These are phyloP conservation scores for Usnea hakonensis DNA, from an alignment of 495 filamentous ascomycete species.

Conservation along the genomic window DNA sequence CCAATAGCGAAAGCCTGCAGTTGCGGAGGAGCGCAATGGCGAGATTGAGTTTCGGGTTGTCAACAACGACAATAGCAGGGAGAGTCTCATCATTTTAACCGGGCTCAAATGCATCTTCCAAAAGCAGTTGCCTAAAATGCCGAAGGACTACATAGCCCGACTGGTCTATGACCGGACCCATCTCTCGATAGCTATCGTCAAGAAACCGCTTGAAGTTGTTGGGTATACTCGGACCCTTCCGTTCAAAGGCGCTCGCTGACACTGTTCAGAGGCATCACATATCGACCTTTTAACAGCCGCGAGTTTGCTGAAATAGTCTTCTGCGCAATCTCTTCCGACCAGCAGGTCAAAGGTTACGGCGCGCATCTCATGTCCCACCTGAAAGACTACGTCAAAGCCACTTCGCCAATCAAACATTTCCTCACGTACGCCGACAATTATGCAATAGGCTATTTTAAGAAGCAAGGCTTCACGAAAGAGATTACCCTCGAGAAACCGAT, in stretches of 20 bases:
- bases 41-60: slow-evolving; percentile 97
- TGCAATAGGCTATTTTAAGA: slow-evolving; percentile 98
- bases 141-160: slow-evolving; percentile 95
- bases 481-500: slow-evolving; percentile 83
- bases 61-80: slow-evolving; percentile 84
- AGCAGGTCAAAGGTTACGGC: slow-evolving; percentile 97
- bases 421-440: slow-evolving; percentile 98
- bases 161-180: slow-evolving; percentile 96
- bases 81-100: slow-evolving; percentile 89
- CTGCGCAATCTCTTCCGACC: slow-evolving; percentile 94
- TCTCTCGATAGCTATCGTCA: slow-evolving; percentile 92
- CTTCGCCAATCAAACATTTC: slow-evolving; percentile 95
- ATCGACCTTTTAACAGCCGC: slow-evolving; percentile 86
- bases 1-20: slow-evolving; percentile 55
- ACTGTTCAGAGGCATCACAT: slow-evolving; percentile 74
- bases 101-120: slow-evolving; percentile 98
- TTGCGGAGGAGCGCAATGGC: slow-evolving; percentile 86
- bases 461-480: slow-evolving; percentile 98
- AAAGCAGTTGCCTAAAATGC: slow-evolving; percentile 98
- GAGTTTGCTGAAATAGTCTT: slow-evolving; percentile 98
- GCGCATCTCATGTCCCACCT: slow-evolving; percentile 97
- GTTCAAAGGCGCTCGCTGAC: slow-evolving; percentile 20
- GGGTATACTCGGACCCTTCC: slow-evolving; percentile 41
- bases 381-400: slow-evolving; percentile 98
- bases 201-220: slow-evolving; percentile 89